phyloP scores from a whole-genome alignment of 345 rosid genomes.

The Citrus unshiu region DNA sequence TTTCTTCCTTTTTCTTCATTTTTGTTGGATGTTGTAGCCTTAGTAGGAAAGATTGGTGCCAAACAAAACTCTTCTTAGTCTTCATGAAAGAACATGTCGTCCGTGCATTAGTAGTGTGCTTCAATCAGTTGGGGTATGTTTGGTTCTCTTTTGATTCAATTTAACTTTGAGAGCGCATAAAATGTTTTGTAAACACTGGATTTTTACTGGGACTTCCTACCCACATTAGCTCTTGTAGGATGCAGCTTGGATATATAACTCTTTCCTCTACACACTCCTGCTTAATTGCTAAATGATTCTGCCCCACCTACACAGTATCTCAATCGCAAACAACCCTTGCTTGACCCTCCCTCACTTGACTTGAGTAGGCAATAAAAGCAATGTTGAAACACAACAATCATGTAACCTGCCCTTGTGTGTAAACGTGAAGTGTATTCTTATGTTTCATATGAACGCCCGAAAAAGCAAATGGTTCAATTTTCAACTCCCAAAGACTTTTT shows the following conservation, averaged over 20 bases:
- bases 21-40: background rate
- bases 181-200: background rate
- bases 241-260: background rate
- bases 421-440: too few species aligned
- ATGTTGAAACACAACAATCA: background rate
- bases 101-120: background rate
- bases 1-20: background rate
- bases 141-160: too few species aligned
- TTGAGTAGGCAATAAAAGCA: background rate
- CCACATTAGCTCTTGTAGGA: background rate
- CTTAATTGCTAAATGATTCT: too few species aligned
- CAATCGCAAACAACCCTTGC: too few species aligned
- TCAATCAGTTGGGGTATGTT: background rate
- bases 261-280: too few species aligned
- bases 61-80: background rate
- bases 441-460: too few species aligned
- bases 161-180: too few species aligned
- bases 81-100: background rate
- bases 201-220: background rate
- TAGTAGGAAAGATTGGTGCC: background rate
- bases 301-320: too few species aligned
- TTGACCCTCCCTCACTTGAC: too few species aligned
- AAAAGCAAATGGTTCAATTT: too few species aligned
- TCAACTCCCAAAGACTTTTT: too few species aligned
- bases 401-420: background rate